phyloP scores from a whole-genome alignment of 495 filamentous ascomycete genomes.

The Penicillium pancosmium region DNA sequence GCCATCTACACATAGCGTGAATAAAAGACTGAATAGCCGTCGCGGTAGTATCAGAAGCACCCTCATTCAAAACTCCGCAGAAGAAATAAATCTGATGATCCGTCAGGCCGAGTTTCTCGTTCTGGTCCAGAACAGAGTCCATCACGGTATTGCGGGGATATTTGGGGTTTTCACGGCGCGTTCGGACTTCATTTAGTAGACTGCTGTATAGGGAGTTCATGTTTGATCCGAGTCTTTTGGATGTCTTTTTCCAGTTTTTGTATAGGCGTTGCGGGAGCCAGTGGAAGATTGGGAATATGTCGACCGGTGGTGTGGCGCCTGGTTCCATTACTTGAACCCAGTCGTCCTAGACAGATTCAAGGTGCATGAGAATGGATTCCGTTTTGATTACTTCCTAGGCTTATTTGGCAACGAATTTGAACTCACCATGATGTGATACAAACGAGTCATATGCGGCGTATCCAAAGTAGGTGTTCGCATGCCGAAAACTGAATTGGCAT shows the following conservation, averaged over 20 bases:
- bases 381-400: not conserved
- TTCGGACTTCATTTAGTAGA: constrained; percentile 16
- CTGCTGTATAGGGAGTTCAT: constrained; percentile 45
- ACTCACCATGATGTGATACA: constrained; percentile 43
- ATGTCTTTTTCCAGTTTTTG: constrained; percentile 40
- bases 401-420: not conserved
- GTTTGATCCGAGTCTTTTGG: constrained; percentile 35
- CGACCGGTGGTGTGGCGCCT: constrained; percentile 54
- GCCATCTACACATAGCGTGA: constrained; percentile 44
- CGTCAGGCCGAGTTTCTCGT: constrained; percentile 38
- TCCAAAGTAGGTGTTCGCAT: constrained; percentile 35
- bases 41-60: constrained; percentile 50
- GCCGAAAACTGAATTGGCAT: constrained; percentile 39
- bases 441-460: constrained; percentile 32
- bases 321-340: constrained; percentile 51
- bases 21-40: constrained; percentile 41
- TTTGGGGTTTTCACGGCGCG: constrained; percentile 15
- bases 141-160: constrained; percentile 36
- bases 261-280: constrained; percentile 44
- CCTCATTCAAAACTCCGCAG: constrained; percentile 44
- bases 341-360: constrained; percentile 27
- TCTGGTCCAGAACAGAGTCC: constrained; percentile 46
- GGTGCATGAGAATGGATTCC: not conserved
- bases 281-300: constrained; percentile 48
- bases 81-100: constrained; percentile 39